These are phyloP conservation scores for Davidsoniella australis DNA, from an alignment of 2,329 filamentous ascomycete genomes.

Conservation along the genomic window DNA sequence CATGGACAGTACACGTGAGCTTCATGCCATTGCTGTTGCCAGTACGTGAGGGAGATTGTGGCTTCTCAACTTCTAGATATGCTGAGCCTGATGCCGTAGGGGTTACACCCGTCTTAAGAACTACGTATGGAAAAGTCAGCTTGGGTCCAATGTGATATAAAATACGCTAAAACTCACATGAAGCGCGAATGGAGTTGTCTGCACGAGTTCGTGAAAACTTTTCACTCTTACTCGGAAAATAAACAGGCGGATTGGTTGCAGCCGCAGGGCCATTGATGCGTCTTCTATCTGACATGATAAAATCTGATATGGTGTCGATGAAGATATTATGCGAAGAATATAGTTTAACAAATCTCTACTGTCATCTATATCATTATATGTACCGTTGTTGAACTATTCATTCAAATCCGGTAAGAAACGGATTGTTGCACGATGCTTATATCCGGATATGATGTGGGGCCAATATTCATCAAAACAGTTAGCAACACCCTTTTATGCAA, in stretches of 20 bases:
- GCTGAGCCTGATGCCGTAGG: conserved; percentile 88
- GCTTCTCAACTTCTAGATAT: conserved; percentile 50
- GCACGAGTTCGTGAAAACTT: conserved; percentile 37
- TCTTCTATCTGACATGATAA: conserved; percentile 61
- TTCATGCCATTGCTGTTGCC: conserved; percentile 55
- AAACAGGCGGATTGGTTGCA: conserved; percentile 59
- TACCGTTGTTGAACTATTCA: not conserved
- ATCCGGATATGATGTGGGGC: not conserved
- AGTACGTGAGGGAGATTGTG: conserved; percentile 22
- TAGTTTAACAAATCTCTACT: no score
- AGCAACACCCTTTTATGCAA: not conserved
- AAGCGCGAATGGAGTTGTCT: conserved; percentile 60
- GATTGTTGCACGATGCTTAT: not conserved
- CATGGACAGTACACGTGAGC: conserved; percentile 82
- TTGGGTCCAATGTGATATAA: not conserved
- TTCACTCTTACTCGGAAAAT: conserved; percentile 31
- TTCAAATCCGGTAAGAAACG: not conserved
- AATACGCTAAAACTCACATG: conserved; percentile 43
- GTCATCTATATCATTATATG: no score
- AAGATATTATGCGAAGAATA: not conserved
- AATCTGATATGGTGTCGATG: not conserved
- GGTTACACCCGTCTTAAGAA: conserved; percentile 78
- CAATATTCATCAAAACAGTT: not conserved
- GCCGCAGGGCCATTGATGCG: conserved; percentile 78
- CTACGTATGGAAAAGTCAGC: conserved; percentile 26